phyloP scores from a whole-genome alignment of 2,329 filamentous ascomycete genomes.

The Aspergillus piperis region DNA sequence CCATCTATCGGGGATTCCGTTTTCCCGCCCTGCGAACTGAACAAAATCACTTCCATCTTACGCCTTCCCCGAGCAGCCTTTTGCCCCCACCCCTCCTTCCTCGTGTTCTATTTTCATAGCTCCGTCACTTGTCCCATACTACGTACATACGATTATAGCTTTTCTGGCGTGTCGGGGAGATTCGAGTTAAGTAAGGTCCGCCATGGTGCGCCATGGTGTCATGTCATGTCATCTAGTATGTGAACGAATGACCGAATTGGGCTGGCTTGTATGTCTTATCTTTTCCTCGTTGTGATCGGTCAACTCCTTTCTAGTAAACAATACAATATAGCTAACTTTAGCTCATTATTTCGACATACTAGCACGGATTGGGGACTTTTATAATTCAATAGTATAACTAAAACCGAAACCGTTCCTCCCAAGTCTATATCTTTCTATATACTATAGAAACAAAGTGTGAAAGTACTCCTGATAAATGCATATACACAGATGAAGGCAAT shows the following conservation, averaged over 20 bases:
- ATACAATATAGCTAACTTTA: too few species aligned
- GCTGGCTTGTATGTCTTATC: too few species aligned
- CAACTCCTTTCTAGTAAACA: too few species aligned
- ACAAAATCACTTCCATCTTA: conserved; percentile 11
- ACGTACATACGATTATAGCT: conserved; percentile 7
- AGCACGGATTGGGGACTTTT: too few species aligned
- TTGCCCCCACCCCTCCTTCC: conserved; percentile 10
- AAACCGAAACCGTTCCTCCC: neutral
- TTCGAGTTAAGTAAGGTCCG: too few species aligned
- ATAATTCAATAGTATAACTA: neutral
- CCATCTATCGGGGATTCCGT: neutral
- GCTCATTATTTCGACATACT: too few species aligned
- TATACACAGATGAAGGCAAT: neutral
- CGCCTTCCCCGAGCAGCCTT: conserved; percentile 23
- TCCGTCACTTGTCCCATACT: conserved; percentile 11
- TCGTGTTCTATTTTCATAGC: neutral
- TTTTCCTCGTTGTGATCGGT: too few species aligned
- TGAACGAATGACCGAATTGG: too few species aligned
- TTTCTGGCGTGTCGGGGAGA: too few species aligned
- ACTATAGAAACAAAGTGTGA: neutral
- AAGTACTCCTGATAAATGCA: neutral
- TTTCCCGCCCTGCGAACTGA: conserved; percentile 3
- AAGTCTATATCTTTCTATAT: neutral
- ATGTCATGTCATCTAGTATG: too few species aligned
- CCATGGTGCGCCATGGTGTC: too few species aligned